Evolutionary conservation across 805 yeast species (phyloP), one percentile per base, ranked within the genome.

Genomic region (Candida insectorum): DNA sequence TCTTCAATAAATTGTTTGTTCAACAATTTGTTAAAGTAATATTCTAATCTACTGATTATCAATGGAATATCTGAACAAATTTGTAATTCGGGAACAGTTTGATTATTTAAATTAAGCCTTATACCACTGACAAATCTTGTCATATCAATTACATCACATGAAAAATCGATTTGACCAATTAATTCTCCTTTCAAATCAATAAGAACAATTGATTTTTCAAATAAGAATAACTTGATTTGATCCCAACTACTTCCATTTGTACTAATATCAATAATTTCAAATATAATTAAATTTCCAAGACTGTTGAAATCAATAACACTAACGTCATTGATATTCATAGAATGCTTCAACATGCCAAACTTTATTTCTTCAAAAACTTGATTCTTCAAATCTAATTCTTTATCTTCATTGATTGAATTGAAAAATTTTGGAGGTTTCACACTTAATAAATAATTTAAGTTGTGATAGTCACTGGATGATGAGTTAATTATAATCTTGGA

Each of bases 221-320:
- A 67, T 11, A 68, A 42, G 34, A 51, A 64, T 15, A 58, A 52
- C 12, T 49, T 40, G 3, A 62, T 51, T 21, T 34, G 29, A 39
- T 65, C 70, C 76, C 77, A 74, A 11, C 53, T 49, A 2, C 37
- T 47, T 2, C 69, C 74, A 44, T 69, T 69, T 3, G 62, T 54
- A 11, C 75, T 67, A 13, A 71, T 62, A 13, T 58, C 54, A 15
- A 70, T 44, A 16, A 43, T 47, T 40, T 74, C 79, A 48, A 73
- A 72, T 33, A 69, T 43, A 3, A 58, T 39, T 15, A 66, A 41
- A 1, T 42, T 41, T 1, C 63, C 60, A 12, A 60, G 36, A 6
- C 35, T 37, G 12, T 28, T 35, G 31, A 36, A 39, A 20, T 39
- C 43, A 19, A 31, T 30, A 10, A 40, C 24, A 12, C 30, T 37